These are phyloP conservation scores for Cladophialophora bantiana DNA, from an alignment of 2,329 filamentous ascomycete genomes.

Conservation along the genomic window DNA sequence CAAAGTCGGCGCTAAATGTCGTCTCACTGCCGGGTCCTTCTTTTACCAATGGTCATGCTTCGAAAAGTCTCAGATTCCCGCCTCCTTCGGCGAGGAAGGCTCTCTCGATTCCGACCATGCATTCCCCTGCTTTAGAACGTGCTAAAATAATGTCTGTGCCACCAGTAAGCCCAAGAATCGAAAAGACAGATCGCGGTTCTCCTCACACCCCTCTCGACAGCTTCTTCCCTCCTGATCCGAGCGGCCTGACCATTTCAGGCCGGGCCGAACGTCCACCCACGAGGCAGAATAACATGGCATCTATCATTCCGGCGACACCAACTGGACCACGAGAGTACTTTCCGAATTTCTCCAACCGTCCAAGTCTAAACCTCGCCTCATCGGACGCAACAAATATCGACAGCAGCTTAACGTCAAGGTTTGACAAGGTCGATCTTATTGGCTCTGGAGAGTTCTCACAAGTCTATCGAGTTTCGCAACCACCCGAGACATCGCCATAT, in stretches of 20 bases:
- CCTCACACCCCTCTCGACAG: conserved; percentile 82
- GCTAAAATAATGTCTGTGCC: conserved; percentile 60
- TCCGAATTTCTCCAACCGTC: conserved; percentile 64
- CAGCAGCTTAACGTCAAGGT: conserved; percentile 73
- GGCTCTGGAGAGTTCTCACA: conserved; percentile 93
- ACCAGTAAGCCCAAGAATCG: conserved; percentile 69
- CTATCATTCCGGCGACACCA: conserved; percentile 78
- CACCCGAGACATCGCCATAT: conserved; percentile 48
- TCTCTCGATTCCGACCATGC: conserved; percentile 38
- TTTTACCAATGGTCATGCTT: conserved; percentile 48
- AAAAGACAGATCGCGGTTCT: conserved; percentile 61
- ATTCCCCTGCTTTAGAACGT: conserved; percentile 52
- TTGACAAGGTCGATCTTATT: conserved; percentile 79
- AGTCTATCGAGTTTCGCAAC: conserved; percentile 77
- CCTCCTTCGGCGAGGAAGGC: conserved; percentile 51
- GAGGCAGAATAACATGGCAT: conserved; percentile 48
- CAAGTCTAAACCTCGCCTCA: conserved; percentile 73
- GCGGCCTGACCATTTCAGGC: conserved; percentile 80
- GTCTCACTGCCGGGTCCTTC: conserved; percentile 44
- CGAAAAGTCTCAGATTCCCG: conserved; percentile 51
- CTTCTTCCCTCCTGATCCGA: conserved; percentile 78
- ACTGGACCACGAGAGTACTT: conserved; percentile 70
- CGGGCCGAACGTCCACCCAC: conserved; percentile 53
- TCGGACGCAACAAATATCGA: conserved; percentile 78
- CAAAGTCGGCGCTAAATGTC: conserved; percentile 45